Evolutionary conservation across 768 basidiomycete species (phyloP).

Genomic region (Heimioporus sp.): DNA sequence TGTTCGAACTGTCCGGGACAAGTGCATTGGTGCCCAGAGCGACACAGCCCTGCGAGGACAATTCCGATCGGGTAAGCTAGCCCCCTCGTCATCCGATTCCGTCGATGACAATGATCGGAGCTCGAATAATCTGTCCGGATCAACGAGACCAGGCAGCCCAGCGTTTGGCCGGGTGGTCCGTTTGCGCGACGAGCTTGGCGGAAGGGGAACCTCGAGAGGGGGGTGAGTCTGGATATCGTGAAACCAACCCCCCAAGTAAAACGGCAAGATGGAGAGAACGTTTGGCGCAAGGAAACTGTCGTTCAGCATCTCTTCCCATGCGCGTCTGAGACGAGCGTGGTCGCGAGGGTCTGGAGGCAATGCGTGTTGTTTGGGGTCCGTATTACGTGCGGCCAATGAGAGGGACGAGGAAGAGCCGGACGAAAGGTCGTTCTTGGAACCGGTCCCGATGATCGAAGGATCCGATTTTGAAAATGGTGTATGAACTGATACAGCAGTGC

Average conservation of each 20-base stretch:
- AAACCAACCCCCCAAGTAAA: constrained; percentile 62
- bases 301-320: constrained; percentile 69
- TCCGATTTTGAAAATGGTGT: constrained; percentile 23
- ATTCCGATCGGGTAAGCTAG: constrained; percentile 8
- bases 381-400: constrained; percentile 16
- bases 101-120: constrained; percentile 26
- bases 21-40: constrained; percentile 60
- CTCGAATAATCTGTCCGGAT: constrained; percentile 31
- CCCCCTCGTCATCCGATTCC: constrained; percentile 29
- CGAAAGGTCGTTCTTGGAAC: constrained; percentile 15
- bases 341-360: constrained; percentile 50
- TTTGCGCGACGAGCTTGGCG: constrained; percentile 43
- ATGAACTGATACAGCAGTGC: constrained; percentile 22
- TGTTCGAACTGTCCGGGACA: constrained; percentile 55
- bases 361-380: constrained; percentile 4
- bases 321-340: constrained; percentile 56
- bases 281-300: constrained; percentile 54
- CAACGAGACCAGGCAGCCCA: constrained; percentile 22
- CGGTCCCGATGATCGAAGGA: constrained; percentile 11
- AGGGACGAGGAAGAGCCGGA: constrained; percentile 21
- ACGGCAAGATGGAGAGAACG: constrained; percentile 58
- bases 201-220: constrained; percentile 51
- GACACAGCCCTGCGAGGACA: constrained; percentile 33
- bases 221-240: constrained; percentile 48
- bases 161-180: constrained; percentile 13